phyloP scores from a whole-genome alignment of 169 alveolate genomes.

The Amoebophrya sp. region DNA sequence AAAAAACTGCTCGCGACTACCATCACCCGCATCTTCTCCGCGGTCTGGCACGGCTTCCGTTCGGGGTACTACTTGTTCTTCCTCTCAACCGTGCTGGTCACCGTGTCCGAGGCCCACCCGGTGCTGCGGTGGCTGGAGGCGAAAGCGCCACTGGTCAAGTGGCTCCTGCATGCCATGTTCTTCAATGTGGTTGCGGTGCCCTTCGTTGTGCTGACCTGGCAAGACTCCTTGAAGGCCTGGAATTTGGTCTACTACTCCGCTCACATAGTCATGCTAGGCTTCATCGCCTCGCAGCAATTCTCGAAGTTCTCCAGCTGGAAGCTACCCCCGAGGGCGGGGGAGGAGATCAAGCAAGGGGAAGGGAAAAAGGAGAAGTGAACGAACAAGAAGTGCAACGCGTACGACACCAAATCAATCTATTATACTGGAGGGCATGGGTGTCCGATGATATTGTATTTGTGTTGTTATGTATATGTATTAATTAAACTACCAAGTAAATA shows the following conservation, averaged over 20 bases:
- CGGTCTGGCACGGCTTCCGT: not conserved
- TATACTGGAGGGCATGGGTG: too few relatives aligned
- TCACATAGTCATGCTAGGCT: not conserved
- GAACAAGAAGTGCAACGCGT: too few relatives aligned
- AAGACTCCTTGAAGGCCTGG: not conserved
- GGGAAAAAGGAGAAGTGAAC: too few relatives aligned
- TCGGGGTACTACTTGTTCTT: not conserved
- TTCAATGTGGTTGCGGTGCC: not conserved
- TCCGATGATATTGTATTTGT: too few relatives aligned
- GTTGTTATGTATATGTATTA: too few relatives aligned
- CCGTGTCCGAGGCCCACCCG: not conserved
- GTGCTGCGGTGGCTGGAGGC: not conserved
- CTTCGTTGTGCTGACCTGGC: not conserved
- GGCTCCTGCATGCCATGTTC: not conserved
- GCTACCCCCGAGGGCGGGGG: too few relatives aligned
- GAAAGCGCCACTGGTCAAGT: not conserved
- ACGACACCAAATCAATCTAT: too few relatives aligned
- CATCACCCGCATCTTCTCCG: not conserved
- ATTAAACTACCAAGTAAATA: too few relatives aligned
- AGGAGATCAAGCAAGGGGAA: too few relatives aligned
- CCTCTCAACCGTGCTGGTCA: not conserved
- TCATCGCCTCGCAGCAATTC: too few relatives aligned
- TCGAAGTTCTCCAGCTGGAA: too few relatives aligned
- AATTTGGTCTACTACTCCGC: not conserved
- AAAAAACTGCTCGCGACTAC: not conserved